Percentiles rank a stretch among this genome's conserved stretches.
phyloP scores from a whole-genome alignment of 441 rosid species.

The Populus hybrid region DNA sequence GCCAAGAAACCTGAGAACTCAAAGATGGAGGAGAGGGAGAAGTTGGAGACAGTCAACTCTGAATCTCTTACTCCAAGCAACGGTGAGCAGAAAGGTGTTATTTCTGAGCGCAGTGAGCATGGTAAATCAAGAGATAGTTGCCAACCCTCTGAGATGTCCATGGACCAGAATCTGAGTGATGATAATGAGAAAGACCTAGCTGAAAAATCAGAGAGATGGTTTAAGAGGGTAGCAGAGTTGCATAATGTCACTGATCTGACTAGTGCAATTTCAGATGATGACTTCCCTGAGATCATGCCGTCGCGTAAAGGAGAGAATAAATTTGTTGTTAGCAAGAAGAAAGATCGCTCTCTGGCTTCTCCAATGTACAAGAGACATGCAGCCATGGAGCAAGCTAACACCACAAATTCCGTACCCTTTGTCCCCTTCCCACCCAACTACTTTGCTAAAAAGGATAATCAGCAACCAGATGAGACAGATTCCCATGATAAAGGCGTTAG shows the following conservation, averaged over 20 bases:
- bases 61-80: slow-evolving; percentile 20
- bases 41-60: slow-evolving; percentile 18
- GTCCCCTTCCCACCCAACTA: slow-evolving; percentile 82
- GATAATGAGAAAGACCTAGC: slow-evolving; percentile 37
- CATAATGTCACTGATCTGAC: slow-evolving; percentile 78
- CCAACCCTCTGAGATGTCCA: slow-evolving; percentile 23
- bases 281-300: slow-evolving; percentile 92
- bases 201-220: slow-evolving; percentile 84
- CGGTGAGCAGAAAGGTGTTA: slow-evolving; percentile 18
- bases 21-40: slow-evolving; percentile 22
- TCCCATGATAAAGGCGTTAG: slow-evolving; percentile 14
- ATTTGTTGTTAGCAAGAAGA: slow-evolving; percentile 89
- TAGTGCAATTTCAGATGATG: slow-evolving; percentile 77
- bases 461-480: slow-evolving; percentile 30
- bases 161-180: slow-evolving; percentile 11
- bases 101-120: slow-evolving; percentile 14
- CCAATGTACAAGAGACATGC: slow-evolving; percentile 58
- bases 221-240: slow-evolving; percentile 78
- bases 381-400: slow-evolving; percentile 51
- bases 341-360: slow-evolving; percentile 64
- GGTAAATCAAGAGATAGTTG: slow-evolving; percentile 9
- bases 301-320: slow-evolving; percentile 89
- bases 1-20: slow-evolving; percentile 46
- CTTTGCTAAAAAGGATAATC: slow-evolving; percentile 52
- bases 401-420: slow-evolving; percentile 61